A percentile compares a stretch with the other conserved stretches of the same genome.
Conservation (phyloP, 164 flowering plant genomes). For the Dillenia turbinata region DNA sequence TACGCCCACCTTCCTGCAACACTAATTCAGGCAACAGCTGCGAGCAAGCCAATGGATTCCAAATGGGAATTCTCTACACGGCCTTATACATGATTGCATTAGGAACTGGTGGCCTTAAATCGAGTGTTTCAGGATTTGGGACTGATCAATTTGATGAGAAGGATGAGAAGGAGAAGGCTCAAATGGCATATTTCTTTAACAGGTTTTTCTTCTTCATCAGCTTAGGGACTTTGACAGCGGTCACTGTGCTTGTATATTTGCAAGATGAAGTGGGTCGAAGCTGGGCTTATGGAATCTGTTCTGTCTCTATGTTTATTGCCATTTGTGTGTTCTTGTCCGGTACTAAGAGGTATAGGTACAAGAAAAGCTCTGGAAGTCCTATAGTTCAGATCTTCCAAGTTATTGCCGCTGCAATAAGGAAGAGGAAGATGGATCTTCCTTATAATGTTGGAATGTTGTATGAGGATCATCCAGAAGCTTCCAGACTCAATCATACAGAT, state of each 20-base stretch:
- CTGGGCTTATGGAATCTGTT: slow-evolving; percentile 74
- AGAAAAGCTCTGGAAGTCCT: slow-evolving; percentile 68
- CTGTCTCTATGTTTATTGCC: slow-evolving; percentile 57
- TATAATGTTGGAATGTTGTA: slow-evolving; percentile 25
- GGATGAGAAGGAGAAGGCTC: slow-evolving; percentile 63
- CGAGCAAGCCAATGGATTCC: slow-evolving; percentile 49
- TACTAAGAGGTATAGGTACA: slow-evolving; percentile 60
- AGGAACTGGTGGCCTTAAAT: slow-evolving; percentile 90
- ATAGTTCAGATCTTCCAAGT: slow-evolving; percentile 66
- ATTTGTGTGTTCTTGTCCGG: slow-evolving; percentile 55
- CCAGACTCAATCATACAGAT: slow-evolving; percentile 50
- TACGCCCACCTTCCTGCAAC: slow-evolving; percentile 69
- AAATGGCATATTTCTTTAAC: slow-evolving; percentile 77
- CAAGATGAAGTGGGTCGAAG: slow-evolving; percentile 85
- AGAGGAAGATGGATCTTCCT: slow-evolving; percentile 48
- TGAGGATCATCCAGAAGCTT: slow-evolving; percentile 41
- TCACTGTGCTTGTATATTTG: slow-evolving; percentile 79
- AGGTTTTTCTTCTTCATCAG: slow-evolving; percentile 81
- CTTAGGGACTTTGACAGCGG: slow-evolving; percentile 65
- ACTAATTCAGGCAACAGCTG: slow-evolving; percentile 20
- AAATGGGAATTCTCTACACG: slow-evolving; percentile 67
- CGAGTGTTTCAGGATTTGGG: slow-evolving; percentile 91
- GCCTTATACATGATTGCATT: slow-evolving; percentile 68
- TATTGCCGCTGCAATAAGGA: slow-evolving; percentile 45
- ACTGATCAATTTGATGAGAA: slow-evolving; percentile 85